Evolutionary conservation across 2,329 filamentous ascomycete genomes (phyloP), one percentile per base, ranked within the genome.

Genomic region (Colletotrichum falcatum): DNA sequence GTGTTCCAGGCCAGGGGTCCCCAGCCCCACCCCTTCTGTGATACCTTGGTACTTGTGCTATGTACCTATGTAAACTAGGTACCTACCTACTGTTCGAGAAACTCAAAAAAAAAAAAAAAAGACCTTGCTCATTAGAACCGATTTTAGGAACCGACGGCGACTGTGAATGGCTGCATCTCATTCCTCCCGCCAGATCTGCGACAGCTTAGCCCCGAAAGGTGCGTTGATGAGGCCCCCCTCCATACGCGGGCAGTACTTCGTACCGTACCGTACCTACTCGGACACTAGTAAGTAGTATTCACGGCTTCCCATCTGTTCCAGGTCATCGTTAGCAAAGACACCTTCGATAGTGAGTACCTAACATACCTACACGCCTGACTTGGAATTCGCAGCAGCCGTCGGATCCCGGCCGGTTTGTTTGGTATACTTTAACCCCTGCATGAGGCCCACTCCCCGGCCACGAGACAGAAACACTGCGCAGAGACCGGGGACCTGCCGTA

Each of bases 1-100:
- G 48, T 23, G 65, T 64, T 60, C 46, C 59, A 71, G 54, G 26
- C 46, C 61, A 55, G 68, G 51, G 65, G 54, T 33, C 56, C 58
- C 51, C 37, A 44, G 51, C 44, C 20, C 30, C 58, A 11, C 33
- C 23, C 37, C n/a, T 54, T 20, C 37, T 2, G 12, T 16, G n/a
- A n/a, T n/a, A n/a, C 14, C 37, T 14, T 26, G 59, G 46, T 14
- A 26, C 54, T 56, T 39, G n/a, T 20, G n/a, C n/a, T n/a, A n/a
- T n/a, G n/a, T n/a, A 44, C 16, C 11, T 6, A 42, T 16, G 39
- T 9, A 42, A 5, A 2, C 20, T 20, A 42, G 5, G 39, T 20
- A 42, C 3, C 16, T 42, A 6, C 4, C 11, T 18, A 42, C 1
- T 42, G 20, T 16, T 42, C 39, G 39, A 42, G 39, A 16, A 20